These are phyloP conservation scores for Penicillium sp. DNA, from an alignment of 2,329 filamentous ascomycete genomes.

Conservation along the genomic window DNA sequence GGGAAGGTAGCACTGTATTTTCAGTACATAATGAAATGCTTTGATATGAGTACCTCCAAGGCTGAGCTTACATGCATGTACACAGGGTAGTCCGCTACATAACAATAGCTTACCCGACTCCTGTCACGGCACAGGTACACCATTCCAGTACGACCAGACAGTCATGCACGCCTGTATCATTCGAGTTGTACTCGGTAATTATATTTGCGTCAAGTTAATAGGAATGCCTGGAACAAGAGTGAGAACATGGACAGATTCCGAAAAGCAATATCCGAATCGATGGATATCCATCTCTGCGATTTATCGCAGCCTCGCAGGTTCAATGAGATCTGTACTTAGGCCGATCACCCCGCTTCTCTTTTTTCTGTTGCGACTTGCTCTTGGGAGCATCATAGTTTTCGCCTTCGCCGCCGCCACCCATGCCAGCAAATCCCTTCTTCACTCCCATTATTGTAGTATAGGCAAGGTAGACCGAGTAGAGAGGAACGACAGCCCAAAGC, in stretches of 20 bases:
- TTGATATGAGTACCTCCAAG: not conserved
- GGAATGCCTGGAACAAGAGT: not conserved
- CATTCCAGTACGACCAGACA: not conserved
- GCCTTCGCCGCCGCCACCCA: conserved; percentile 33
- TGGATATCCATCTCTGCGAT: not conserved
- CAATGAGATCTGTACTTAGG: conserved; percentile 9
- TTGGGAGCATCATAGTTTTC: conserved; percentile 25
- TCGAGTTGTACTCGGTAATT: not conserved
- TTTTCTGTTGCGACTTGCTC: conserved; percentile 52
- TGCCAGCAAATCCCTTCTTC: conserved; percentile 42
- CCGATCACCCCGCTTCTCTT: conserved; percentile 49
- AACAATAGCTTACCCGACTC: not conserved
- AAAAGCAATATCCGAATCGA: not conserved
- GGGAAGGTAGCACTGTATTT: conserved; percentile 5
- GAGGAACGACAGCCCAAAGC: conserved; percentile 51
- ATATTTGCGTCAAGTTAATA: not conserved
- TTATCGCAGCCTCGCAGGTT: not conserved
- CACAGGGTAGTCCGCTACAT: not conserved
- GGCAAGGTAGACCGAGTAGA: conserved; percentile 47
- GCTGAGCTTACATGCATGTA: not conserved
- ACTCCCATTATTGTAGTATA: conserved; percentile 47
- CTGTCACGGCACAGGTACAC: not conserved
- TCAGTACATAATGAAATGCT: conserved; percentile 16
- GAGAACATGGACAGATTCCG: not conserved
- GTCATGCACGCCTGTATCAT: not conserved